phyloP scores from a whole-genome alignment of 2,329 filamentous ascomycete genomes.

The Chaetomium olivaceum region DNA sequence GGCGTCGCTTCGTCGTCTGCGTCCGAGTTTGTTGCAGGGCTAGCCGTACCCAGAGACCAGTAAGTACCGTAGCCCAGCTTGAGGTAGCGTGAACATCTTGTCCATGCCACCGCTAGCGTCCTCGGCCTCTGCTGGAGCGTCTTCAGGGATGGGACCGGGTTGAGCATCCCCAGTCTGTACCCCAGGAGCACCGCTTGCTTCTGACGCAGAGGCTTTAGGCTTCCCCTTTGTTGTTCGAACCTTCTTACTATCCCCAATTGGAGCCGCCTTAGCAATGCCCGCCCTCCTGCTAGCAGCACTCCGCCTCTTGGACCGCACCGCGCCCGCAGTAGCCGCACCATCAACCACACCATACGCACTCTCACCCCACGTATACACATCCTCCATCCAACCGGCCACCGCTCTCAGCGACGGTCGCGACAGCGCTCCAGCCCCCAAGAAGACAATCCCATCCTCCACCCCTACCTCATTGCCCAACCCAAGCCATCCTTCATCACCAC shows the following conservation, averaged over 20 bases:
- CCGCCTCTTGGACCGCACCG: constrained; percentile 48
- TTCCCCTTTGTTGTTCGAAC: constrained; percentile 28
- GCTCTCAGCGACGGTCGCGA: constrained; percentile 70
- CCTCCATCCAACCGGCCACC: constrained; percentile 83
- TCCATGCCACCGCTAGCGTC: constrained; percentile 49
- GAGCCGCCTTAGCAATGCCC: background rate
- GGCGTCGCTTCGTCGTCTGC: constrained; percentile 3
- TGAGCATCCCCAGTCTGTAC: background rate
- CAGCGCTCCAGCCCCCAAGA: constrained; percentile 75
- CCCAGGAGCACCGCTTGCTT: background rate
- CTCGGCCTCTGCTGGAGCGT: background rate
- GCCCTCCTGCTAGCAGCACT: constrained; percentile 11
- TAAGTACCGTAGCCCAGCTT: constrained; percentile 69
- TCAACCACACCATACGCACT: constrained; percentile 83
- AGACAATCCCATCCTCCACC: constrained; percentile 80
- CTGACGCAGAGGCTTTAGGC: background rate
- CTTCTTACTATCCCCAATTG: constrained; percentile 12
- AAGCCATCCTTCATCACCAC: constrained; percentile 61
- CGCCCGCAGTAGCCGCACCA: constrained; percentile 68
- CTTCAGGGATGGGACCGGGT: background rate
- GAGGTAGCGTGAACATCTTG: constrained; percentile 63
- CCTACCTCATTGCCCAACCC: constrained; percentile 68
- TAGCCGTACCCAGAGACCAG: constrained; percentile 52
- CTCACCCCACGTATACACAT: constrained; percentile 80
- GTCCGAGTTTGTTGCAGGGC: constrained; percentile 19